A percentile compares a stretch with the other conserved stretches of the same genome.
These are phyloP conservation scores for Ceratocystis lukuohia DNA, from an alignment of 2,329 filamentous ascomycete genomes.

Conservation along the genomic window DNA sequence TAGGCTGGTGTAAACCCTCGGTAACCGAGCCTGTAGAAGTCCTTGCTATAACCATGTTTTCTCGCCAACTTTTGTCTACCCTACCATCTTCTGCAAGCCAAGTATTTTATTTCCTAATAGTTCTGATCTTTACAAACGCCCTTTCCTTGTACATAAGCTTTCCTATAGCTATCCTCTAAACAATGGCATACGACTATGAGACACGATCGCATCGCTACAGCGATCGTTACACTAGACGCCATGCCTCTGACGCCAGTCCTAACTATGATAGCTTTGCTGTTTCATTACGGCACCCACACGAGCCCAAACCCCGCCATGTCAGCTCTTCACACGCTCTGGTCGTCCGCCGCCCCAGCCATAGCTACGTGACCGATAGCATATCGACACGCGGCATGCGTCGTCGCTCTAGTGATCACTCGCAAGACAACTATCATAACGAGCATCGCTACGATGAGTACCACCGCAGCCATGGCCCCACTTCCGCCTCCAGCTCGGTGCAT, in stretches of 20 bases:
- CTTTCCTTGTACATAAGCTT: background rate
- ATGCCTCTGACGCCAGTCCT: background rate
- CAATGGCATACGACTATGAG: slow-evolving; percentile 37
- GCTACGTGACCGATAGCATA: slow-evolving; percentile 8
- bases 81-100: no score
- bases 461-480: slow-evolving; percentile 33
- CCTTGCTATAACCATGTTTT: no score
- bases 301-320: background rate
- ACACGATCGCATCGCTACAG: slow-evolving; percentile 29
- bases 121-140: no score
- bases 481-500: slow-evolving; percentile 44
- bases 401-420: slow-evolving; percentile 45
- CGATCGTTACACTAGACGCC: slow-evolving; percentile 5
- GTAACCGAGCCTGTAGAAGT: no score
- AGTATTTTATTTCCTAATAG: no score
- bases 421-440: slow-evolving; percentile 41
- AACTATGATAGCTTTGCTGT: slow-evolving; percentile 10
- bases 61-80: no score
- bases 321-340: slow-evolving; percentile 9
- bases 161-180: slow-evolving; percentile 18
- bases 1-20: no score
- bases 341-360: slow-evolving; percentile 14
- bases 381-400: slow-evolving; percentile 39
- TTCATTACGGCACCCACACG: slow-evolving; percentile 10
- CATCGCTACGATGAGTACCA: slow-evolving; percentile 36